A percentile compares a stretch with the other conserved stretches of the same genome.
These are phyloP conservation scores for Pythium guiyangense DNA, from an alignment of 352 stramenopile genomes.

Conservation along the genomic window DNA sequence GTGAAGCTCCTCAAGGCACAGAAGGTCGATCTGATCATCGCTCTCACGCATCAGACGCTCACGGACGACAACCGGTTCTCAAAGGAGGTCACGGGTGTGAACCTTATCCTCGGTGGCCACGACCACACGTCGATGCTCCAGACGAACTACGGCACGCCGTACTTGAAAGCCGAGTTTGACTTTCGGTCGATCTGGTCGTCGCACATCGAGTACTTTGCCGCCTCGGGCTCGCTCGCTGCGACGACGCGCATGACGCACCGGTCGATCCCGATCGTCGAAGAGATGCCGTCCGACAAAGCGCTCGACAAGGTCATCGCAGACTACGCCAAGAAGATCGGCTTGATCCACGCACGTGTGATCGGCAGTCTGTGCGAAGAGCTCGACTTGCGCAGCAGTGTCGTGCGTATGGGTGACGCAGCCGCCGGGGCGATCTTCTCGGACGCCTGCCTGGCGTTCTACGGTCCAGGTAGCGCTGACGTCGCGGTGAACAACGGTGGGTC, in stretches of 20 bases:
- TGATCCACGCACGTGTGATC: too few relatives aligned
- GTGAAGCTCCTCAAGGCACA: constrained; percentile 33
- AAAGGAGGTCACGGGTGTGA: constrained; percentile 53
- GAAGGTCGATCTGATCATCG: constrained; percentile 69
- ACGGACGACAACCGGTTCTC: constrained; percentile 70
- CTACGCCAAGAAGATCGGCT: too few relatives aligned
- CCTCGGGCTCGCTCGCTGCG: constrained; percentile 21
- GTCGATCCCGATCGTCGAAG: constrained; percentile 49
- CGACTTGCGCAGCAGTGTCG: too few relatives aligned
- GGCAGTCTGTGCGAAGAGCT: too few relatives aligned
- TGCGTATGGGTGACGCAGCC: too few relatives aligned
- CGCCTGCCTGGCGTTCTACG: constrained; percentile 8
- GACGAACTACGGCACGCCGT: too few relatives aligned
- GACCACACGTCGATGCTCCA: too few relatives aligned
- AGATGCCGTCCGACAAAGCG: constrained; percentile 32
- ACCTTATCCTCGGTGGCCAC: constrained; percentile 72
- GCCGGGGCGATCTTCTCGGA: constrained; percentile 9
- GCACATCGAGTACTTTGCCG: constrained; percentile 53
- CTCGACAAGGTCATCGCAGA: too few relatives aligned
- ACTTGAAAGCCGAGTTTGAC: constrained; percentile 62
- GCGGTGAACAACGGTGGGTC: too few relatives aligned
- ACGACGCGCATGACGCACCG: constrained; percentile 49
- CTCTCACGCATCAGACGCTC: constrained; percentile 63
- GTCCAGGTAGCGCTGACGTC: too few relatives aligned
- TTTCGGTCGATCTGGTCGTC: constrained; percentile 70